Conservation (phyloP, 2,329 filamentous ascomycete species). For the Sphaerulina vaccinii region DNA sequence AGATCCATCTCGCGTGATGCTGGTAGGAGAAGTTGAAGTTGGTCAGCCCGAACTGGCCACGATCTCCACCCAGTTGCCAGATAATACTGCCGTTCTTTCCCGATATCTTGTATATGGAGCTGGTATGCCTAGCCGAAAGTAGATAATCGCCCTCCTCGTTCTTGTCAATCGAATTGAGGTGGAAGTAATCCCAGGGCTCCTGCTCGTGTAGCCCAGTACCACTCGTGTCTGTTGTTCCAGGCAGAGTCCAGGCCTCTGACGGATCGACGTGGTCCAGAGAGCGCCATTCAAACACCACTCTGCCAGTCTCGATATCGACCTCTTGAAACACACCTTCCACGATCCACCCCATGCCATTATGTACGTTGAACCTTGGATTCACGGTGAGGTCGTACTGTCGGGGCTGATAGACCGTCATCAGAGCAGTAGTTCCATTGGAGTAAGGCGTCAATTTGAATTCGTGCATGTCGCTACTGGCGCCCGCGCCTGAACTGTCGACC, state of each 20-base stretch:
- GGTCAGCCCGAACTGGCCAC: conserved; percentile 48
- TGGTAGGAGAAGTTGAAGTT: conserved; percentile 53
- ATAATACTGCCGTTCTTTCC: conserved; percentile 48
- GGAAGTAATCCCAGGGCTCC: conserved; percentile 56
- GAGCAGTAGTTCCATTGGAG: conserved; percentile 41
- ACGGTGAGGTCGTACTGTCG: conserved; percentile 48
- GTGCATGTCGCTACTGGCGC: conserved; percentile 53
- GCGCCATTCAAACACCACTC: conserved; percentile 60
- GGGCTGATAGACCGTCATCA: conserved; percentile 42
- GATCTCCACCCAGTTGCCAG: conserved; percentile 52
- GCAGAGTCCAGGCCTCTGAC: conserved; percentile 48
- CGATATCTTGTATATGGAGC: conserved; percentile 50
- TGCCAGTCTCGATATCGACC: conserved; percentile 55
- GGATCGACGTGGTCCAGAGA: conserved; percentile 57
- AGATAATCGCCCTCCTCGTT: conserved; percentile 50
- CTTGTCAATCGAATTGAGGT: conserved; percentile 55
- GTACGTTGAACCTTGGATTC: conserved; percentile 38
- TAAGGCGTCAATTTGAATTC: conserved; percentile 51
- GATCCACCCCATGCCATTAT: conserved; percentile 50
- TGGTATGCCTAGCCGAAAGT: conserved; percentile 49
- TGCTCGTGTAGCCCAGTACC: conserved; percentile 49
- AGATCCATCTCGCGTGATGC: conserved; percentile 53
- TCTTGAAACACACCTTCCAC: conserved; percentile 56
- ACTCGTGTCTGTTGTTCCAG: conserved; percentile 43
- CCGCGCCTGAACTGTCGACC: conserved; percentile 41